Evolutionary conservation across 306 rosid species (phyloP), one percentile per base, ranked within the genome.

Genomic region (Cucurbita pepo): DNA sequence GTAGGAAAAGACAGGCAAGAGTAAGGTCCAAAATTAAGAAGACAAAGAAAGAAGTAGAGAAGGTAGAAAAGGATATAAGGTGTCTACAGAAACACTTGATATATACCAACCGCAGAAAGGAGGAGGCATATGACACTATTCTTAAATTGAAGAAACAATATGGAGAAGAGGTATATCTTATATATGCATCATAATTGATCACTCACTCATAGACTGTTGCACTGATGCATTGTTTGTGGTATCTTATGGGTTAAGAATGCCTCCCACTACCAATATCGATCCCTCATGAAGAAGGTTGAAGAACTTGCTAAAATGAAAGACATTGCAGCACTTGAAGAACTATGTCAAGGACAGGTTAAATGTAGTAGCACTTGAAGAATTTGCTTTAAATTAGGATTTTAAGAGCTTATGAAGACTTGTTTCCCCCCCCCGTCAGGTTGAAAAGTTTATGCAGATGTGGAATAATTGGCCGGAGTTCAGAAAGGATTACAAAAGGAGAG

Each of bases 371-470:
- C 3, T 30, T 30, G 34, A 30, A 30, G 34, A 30, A 30, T 30
- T 30, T 30, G 34, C 34, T 30, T 30, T 30, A 30, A 3, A 48
- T 12, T 44, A 44, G 48, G 10, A 44, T 8, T 44, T 47, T 10
- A 47, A 5, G 51, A 47, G 15, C 51, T 10, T 47, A 10, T 47
- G 51, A 47, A 47, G 3, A 47, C 15, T 47, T 47, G 15, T 10
- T 47, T 47, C 11, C 3, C 51, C 51, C 15, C 51, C 51, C 15
- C 51, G 9, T 47, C 52, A 77, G 70, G 75, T 69, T 67, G 75
- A 77, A 36, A 59, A 48, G 10, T 69, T 77, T 25, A 77, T 78
- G 76, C 69, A 76, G n/a, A 5, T 22, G 1, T 72, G 73, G 77
- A 78, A 62, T 36, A 62, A 50, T 14, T n/a, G 55, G 16, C 50